Conservation (phyloP, 1,284 basidiomycete genomes). For the Sanghuangporus sanghuang region DNA sequence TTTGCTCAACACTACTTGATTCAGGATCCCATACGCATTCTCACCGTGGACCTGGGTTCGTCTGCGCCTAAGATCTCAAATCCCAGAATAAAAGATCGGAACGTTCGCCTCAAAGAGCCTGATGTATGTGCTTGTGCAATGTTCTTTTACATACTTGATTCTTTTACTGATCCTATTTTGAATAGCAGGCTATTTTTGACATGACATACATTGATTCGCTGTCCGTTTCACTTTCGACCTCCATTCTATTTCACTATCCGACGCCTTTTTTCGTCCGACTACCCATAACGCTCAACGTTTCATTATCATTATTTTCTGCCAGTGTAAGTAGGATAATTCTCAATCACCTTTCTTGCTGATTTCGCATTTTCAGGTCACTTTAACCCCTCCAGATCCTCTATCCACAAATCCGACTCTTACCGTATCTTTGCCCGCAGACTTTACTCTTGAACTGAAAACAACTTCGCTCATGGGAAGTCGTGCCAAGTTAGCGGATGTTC, state of each 20-base stretch:
- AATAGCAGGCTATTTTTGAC: constrained; percentile 56
- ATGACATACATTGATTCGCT: constrained; percentile 65
- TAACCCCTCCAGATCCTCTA: constrained; percentile 42
- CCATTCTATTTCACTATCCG: constrained; percentile 79
- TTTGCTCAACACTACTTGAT: constrained; percentile 4
- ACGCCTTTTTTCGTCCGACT: constrained; percentile 74
- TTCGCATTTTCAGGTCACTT: constrained; percentile 25
- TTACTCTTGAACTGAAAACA: constrained; percentile 65
- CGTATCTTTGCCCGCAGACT: constrained; percentile 56
- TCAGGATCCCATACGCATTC: constrained; percentile 71
- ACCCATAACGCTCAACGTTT: constrained; percentile 73
- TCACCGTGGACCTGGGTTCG: constrained; percentile 66
- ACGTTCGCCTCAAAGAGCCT: neutral
- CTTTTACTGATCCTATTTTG: neutral
- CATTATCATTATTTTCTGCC: constrained; percentile 70
- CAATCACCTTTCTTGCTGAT: neutral
- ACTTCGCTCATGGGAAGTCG: constrained; percentile 79
- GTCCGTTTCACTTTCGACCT: constrained; percentile 75
- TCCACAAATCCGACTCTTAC: constrained; percentile 50
- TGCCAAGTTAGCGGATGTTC: constrained; percentile 77
- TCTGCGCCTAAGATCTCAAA: constrained; percentile 63
- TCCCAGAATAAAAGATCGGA: constrained; percentile 39
- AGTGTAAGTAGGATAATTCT: constrained; percentile 38
- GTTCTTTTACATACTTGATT: neutral
- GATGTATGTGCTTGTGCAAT: neutral